Evolutionary conservation across 192 early-diverging fungal genomes (phyloP), one percentile per base, ranked within the genome.

Genomic region (Backusella australiensis): DNA sequence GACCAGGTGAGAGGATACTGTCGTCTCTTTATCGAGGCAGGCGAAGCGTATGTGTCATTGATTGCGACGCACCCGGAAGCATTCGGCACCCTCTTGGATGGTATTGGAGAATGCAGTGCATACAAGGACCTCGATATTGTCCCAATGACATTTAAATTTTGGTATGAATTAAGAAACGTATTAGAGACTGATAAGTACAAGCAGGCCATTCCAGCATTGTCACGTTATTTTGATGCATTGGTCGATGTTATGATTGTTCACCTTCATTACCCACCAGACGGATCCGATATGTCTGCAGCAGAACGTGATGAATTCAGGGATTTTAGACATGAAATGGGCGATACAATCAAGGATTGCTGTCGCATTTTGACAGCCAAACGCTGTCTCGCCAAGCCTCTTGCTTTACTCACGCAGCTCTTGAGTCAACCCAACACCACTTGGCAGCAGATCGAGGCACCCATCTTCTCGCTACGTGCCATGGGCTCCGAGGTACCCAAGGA

Each of bases 261-360:
- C 69, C 81, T 98, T 35, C 93, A 92, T 71, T 99, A 99, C 76
- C 97, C 97, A 29, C 84, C 85, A 29, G 90, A 93, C 53, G 69
- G 87, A 21, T 80, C 76, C 12, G 82, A 78, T 6, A 93, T 91
- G 93, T 92, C 92, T 1, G 93, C 94, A 11, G 87, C 94, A 78
- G 93, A 97, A 76, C 89, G 94, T n/a, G 98, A 99, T 75, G 94
- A 98, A 34, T 99, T 99, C 79, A 86, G 97, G 44, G 96, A 98
- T 34, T 98, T 99, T 82, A 90, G 98, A 29, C 97, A 99, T 84
- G 87, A 90, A 34, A 96, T 99, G 86, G 98, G 97, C 56, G 97
- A 98, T 75, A 95, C 97, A 53, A 87, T 99, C 42, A 99, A 99
- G 85, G 93, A 94, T 77, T 97, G 97, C 75, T 95, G 96, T 53